Evolutionary conservation across 331 rosid genomes (phyloP), one percentile per base, ranked within the genome.

Genomic region (Pyrus hybrid): DNA sequence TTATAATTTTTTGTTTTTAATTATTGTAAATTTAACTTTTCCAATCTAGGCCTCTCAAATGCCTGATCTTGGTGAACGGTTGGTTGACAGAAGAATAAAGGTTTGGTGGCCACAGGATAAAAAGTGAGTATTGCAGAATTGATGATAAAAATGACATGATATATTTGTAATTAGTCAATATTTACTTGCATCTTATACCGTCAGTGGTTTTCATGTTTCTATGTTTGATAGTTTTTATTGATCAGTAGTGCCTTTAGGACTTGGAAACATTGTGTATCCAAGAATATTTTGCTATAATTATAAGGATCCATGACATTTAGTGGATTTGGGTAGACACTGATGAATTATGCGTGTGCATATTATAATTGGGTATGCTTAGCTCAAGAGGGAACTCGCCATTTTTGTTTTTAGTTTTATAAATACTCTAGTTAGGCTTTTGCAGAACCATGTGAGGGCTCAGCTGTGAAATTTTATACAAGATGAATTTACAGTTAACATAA

Each of bases 91-190:
- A 10, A 80, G 77, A 68, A 83, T 93, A 76, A 89, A 73, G 73
- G 90, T 93, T 51, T 93, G 92, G 93, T 93, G 97, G 97, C 98
- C 97, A 6, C 25, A 70, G 62, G 97, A 93, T 80, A 85, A 72
- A 74, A 63, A 0, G 98, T 93, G 80, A 88, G 97, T 86, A 54
- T 61, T 70, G 77, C 71, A 49, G 57, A 75, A 29, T 25, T 69
- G 26, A 77, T 65, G 68, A 72, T 79, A 29, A 73, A 49, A 43
- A 29, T 71, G 56, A 25, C 51, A 60, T 76, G 41, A 53, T 79
- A 25, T 21, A 73, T 13, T 60, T 58, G 66, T 60, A 26, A 18
- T 73, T 37, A 18, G 68, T 17, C 11, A 26, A 35, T 41, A 9
- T 45, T 61, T 30, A 18, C 69, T 11, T 17, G 20, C n/a, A 8